Evolutionary conservation across 75 land plant species (phyloP), one percentile per base, ranked within the genome.

Genomic region (Sequoia sempervirens): DNA sequence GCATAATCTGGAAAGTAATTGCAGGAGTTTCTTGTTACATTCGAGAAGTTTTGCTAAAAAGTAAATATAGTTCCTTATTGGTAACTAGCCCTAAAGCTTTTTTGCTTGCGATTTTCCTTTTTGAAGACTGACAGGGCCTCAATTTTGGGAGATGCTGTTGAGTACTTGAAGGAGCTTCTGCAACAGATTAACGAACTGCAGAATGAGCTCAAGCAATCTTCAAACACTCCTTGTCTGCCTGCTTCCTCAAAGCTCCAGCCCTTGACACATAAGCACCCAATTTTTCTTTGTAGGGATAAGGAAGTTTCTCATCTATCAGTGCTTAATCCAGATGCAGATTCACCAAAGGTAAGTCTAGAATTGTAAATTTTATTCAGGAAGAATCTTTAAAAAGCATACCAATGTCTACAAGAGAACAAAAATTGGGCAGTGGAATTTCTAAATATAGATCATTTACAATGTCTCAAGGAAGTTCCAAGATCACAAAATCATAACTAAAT

Each of bases 131-230:
- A 87, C 76, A 85, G 86, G 43, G 70, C 88, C 36, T 85, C 88
- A 2, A 85, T 75, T 15, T 80, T 87, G 46, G 83, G 86, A 34
- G 87, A 87, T 61, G 88, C 87, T 52, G 75, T 85, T 69, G 45
- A 80, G 58, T 85, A 87, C 83, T 68, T 87, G 83, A 81, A 87
- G 83, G 83, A 87, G 20, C 87, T 87, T 41, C 76, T 69, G 66
- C 68, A 58, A 30, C 43, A 52, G 2, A 80, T 80, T 52, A 61
- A 50, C 30, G 83, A 80, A 18, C 76, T 85, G 32, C 75, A 87
- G 41, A 74, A 23, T 46, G 69, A 81, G 53, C 53, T 54, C 20
- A n/a, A 28, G 30, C 18, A n/a, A 18, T 54, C 82, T 47, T 26
- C 82, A 56, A 15, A 20, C 13, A 47, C 68, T 2, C 2, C 36